Evolutionary conservation across 2,329 filamentous ascomycete species (phyloP), one percentile per base, ranked within the genome.

Genomic region (Aspergillus sp.): DNA sequence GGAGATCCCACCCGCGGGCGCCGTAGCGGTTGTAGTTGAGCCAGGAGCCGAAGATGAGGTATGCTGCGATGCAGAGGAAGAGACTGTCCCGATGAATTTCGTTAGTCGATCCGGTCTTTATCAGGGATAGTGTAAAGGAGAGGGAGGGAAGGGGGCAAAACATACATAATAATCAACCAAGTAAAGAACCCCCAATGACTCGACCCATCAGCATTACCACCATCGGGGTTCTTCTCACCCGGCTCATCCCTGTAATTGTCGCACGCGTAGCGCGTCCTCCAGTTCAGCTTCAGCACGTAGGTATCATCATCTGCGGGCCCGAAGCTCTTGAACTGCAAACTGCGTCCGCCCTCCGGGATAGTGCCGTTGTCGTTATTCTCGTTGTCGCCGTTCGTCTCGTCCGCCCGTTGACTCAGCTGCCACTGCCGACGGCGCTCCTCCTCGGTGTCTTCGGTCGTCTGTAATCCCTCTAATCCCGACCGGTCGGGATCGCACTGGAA

Each of bases 21-120:
- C 94, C 94, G 77, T 97, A 97, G 63, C 93, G 91, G 81, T 92
- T 97, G 84, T 98, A 98, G 82, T 98, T 98, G 75, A 98, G 88
- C 95, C 95, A 99, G 19, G 93, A 96, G 65, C 94, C 93, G 73
- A 98, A 98, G 75, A 98, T 97, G 66, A 99, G 88, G 79, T 98
- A 99, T 23, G 93, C 81, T 2, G 95, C 92, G 43, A 88, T 89
- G 49, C 86, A 86, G 64, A 98, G 84, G 85, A 99, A 99, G 61
- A 89, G 80, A 68, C 93, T 97, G 66, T 36, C 23, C n/a, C 6
- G 6, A 57, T 19, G 32, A 41, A 15, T 9, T 21, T n/a, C 17
- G 54, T 48, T 48, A 45, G 25, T 36, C 21, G 15, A 5, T 13
- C 5, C 32, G 1, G 23, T 21, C 2, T 45, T 30, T 1, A 48